Conservation (phyloP, 1,139 yeast species). For the Saccharomyces uvarum region DNA sequence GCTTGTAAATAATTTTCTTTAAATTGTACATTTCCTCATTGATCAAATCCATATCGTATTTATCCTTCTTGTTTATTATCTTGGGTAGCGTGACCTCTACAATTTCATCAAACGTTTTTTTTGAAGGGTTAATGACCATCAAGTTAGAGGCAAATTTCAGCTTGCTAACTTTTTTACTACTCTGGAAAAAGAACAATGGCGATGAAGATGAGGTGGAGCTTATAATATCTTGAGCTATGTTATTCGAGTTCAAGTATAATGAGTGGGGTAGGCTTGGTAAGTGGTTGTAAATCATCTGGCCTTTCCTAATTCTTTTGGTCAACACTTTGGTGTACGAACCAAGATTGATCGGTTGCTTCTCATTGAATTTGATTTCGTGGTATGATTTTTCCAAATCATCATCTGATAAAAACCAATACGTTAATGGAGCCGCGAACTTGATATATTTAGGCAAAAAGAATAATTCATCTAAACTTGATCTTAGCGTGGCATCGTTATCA, state of each 20-base stretch:
- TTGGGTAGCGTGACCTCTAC: conserved; percentile 17
- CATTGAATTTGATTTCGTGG: conserved; percentile 16
- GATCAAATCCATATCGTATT: conserved; percentile 30
- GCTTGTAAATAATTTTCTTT: conserved; percentile 23
- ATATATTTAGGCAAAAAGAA: conserved; percentile 38
- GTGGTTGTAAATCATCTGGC: conserved; percentile 28
- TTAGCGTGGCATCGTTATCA: conserved; percentile 36
- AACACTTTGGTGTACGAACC: conserved; percentile 18
- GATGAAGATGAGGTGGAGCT: conserved; percentile 20
- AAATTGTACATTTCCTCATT: conserved; percentile 27
- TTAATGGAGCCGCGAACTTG: conserved; percentile 30
- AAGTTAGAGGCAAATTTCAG: conserved; percentile 26
- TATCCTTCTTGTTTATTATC: conserved; percentile 13
- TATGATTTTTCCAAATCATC: conserved; percentile 19
- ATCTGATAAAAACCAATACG: conserved; percentile 26
- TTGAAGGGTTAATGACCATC: conserved; percentile 31
- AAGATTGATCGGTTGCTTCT: conserved; percentile 20
- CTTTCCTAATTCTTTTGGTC: conserved; percentile 17
- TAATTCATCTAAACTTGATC: conserved; percentile 38
- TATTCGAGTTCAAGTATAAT: conserved; percentile 20
- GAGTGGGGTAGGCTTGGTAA: conserved; percentile 28
- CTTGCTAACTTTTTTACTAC: conserved; percentile 14
- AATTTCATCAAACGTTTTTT: conserved; percentile 16
- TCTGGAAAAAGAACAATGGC: conserved; percentile 17
- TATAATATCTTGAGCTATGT: conserved; percentile 26